Evolutionary conservation across 176 grass and related monocot genomes (phyloP).

Genomic region (Zizania latifolia): DNA sequence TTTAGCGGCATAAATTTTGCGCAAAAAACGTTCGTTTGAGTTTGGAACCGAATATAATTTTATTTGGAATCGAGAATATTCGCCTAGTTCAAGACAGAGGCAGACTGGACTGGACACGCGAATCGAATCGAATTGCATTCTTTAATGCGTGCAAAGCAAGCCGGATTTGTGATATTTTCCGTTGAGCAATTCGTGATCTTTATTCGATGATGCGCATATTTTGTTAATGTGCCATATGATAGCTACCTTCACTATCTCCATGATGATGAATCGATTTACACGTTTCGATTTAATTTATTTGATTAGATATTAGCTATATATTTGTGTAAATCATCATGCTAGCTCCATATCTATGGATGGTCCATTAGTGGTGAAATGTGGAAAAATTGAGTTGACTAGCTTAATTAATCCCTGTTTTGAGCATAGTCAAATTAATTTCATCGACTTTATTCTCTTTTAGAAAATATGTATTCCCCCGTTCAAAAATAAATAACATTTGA

Average conservation of each 20-base stretch:
- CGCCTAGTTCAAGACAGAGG: neutral
- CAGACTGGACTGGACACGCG: no score
- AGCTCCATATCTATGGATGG: neutral
- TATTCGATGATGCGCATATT: neutral
- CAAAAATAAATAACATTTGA: no score
- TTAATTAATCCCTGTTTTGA: no score
- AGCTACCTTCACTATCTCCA: conserved; percentile 24
- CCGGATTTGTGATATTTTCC: neutral
- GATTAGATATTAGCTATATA: neutral
- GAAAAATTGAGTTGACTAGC: neutral
- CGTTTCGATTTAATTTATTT: conserved; percentile 26
- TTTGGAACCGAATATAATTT: neutral
- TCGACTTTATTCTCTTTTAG: no score
- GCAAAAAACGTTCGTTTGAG: neutral
- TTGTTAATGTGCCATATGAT: conserved; percentile 11
- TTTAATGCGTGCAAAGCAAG: neutral
- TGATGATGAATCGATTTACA: conserved; percentile 12
- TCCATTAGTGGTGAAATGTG: neutral
- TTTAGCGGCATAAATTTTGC: neutral
- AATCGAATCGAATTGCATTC: conserved; percentile 13
- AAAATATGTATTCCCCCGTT: no score
- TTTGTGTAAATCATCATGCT: neutral
- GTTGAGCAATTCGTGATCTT: neutral
- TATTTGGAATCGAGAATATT: neutral
- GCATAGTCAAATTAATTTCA: no score